Evolutionary conservation across 306 rosid species (phyloP), one percentile per base, ranked within the genome.

Genomic region (Alnus rubra): DNA sequence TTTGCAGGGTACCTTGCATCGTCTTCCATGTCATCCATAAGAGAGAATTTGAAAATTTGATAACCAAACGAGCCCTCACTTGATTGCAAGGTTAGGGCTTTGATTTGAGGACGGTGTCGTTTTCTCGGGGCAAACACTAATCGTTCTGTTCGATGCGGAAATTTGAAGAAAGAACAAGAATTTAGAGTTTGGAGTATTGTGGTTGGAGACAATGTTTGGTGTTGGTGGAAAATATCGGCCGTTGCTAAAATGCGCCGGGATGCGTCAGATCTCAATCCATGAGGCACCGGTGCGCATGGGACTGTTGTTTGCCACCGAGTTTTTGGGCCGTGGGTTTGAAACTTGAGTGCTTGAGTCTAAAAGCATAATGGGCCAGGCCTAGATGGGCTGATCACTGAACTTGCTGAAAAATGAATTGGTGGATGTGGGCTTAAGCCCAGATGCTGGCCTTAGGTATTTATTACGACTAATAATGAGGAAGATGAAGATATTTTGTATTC

Each of bases 21-120:
- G 39, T 87, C 91, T 68, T 87, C 96, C 60, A 84, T 80, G 58
- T 81, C 90, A 71, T 89, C 92, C 92, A 89, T 84, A 18, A 3
- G 28, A 47, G 2, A 69, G 19, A 45, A 23, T 8, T 3, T 30
- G 31, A 28, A 28, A 19, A 5, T 13, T 44, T 44, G 9, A 50
- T 13, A 69, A 37, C 71, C 16, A 69, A 19, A 8, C 33, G 44
- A 68, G 68, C 81, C 84, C 82, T 47, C 58, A 75, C 64, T 73
- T 16, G 58, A 19, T 16, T 31, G 70, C 39, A 60, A 60, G 67
- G 30, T 39, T 16, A 39, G 49, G 49, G 48, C 39, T 67, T 67
- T 18, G 69, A 63, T 31, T 12, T 35, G 44, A 63, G 19, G 23
- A 33, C 19, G 69, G 19, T 31, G 69, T 33, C 13, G 23, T 65